These are phyloP conservation scores for Triticum dicoccoides DNA, from an alignment of 176 grass and related monocot species.

Conservation along the genomic window DNA sequence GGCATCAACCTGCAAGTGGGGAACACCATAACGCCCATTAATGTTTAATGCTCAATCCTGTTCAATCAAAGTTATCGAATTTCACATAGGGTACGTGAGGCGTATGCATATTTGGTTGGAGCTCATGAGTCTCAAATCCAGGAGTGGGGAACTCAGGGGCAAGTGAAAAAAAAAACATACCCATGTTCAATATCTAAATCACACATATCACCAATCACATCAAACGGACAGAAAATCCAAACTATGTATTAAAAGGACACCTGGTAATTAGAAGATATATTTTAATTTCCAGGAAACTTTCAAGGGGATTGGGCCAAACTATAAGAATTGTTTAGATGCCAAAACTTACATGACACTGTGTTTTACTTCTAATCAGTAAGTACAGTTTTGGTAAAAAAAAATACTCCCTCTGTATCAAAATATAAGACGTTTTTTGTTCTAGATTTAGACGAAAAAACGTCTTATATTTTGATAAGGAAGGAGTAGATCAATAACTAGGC, in stretches of 20 bases:
- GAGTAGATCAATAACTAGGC: background rate
- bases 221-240: background rate
- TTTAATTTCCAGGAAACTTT: conserved; percentile 1
- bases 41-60: background rate
- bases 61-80: conserved; percentile 6
- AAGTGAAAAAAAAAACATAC: background rate
- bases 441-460: too few relatives aligned
- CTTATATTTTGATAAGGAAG: too few relatives aligned
- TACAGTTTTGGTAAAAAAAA: background rate
- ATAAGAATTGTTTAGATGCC: background rate
- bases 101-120: conserved; percentile 10
- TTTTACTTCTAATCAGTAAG: background rate
- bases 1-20: conserved; percentile 75
- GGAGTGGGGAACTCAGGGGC: background rate
- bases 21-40: background rate
- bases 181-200: background rate
- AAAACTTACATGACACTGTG: conserved; percentile 6
- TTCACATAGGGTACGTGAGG: background rate
- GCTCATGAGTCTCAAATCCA: background rate
- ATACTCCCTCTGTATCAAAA: too few relatives aligned
- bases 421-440: too few relatives aligned
- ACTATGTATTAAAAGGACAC: background rate
- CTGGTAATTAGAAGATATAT: background rate
- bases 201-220: background rate
- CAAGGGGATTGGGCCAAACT: background rate